These are phyloP conservation scores for Geum urbanum DNA, from an alignment of 306 rosid species.

Conservation along the genomic window DNA sequence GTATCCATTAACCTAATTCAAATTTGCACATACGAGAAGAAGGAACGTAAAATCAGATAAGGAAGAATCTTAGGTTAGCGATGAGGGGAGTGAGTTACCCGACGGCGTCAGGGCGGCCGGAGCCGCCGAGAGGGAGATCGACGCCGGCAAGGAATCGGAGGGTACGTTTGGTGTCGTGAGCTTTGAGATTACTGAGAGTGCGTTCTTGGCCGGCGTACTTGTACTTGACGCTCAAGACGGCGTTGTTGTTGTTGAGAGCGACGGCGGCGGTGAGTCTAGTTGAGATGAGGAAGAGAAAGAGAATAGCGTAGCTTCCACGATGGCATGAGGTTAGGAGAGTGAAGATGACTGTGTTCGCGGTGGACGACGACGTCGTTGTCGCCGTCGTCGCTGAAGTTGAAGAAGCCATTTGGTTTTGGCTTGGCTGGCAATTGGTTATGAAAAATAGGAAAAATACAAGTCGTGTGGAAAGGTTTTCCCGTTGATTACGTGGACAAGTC, in stretches of 20 bases:
- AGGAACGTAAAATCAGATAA: background rate
- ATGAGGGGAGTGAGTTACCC: slow-evolving; percentile 41
- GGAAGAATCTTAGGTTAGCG: background rate
- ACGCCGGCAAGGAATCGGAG: slow-evolving; percentile 78
- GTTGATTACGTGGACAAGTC: background rate
- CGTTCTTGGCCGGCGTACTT: slow-evolving; percentile 66
- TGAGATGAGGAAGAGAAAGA: slow-evolving; percentile 25
- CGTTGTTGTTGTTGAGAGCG: slow-evolving; percentile 46
- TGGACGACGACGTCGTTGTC: background rate
- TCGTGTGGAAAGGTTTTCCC: background rate
- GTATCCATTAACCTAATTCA: background rate
- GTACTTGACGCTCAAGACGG: slow-evolving; percentile 77
- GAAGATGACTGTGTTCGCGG: background rate
- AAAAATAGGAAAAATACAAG: background rate
- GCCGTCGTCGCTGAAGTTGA: background rate
- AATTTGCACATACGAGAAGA: background rate
- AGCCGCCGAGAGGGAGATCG: slow-evolving; percentile 88
- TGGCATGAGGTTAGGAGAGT: background rate
- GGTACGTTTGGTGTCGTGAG: slow-evolving; percentile 83
- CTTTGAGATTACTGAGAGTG: slow-evolving; percentile 63
- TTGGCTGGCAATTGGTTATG: background rate
- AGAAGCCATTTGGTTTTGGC: slow-evolving; percentile 7
- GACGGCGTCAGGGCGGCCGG: slow-evolving; percentile 86
- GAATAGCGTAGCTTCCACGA: background rate
- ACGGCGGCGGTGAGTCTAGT: slow-evolving; percentile 5